Conservation (phyloP, 2,329 filamentous ascomycete species). For the Claviceps maximensis region DNA sequence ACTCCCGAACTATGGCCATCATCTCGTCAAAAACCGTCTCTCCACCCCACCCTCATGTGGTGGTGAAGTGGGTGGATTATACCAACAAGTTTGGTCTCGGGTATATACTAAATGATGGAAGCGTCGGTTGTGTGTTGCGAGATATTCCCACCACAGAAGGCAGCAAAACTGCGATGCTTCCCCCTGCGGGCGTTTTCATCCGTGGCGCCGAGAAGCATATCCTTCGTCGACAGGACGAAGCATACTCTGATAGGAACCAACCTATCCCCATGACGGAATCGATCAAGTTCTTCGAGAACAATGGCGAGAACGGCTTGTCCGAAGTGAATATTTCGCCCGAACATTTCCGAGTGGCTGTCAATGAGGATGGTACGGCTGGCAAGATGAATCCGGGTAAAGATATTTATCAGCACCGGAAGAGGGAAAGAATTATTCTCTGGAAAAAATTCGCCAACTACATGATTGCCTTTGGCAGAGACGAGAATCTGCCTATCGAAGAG, state of each 20-base stretch:
- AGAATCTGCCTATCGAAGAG: slow-evolving; percentile 38
- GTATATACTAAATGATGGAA: slow-evolving; percentile 72
- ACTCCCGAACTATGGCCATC: slow-evolving; percentile 49
- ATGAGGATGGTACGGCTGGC: slow-evolving; percentile 44
- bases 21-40: slow-evolving; percentile 40
- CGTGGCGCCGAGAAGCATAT: slow-evolving; percentile 60
- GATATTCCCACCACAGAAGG: slow-evolving; percentile 41
- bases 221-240: slow-evolving; percentile 42
- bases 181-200: slow-evolving; percentile 59
- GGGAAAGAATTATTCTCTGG: slow-evolving; percentile 54
- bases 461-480: slow-evolving; percentile 61
- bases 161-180: slow-evolving; percentile 38
- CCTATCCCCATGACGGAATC: slow-evolving; percentile 48
- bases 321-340: slow-evolving; percentile 52
- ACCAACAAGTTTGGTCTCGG: slow-evolving; percentile 77
- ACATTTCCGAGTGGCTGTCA: slow-evolving; percentile 42
- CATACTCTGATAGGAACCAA: slow-evolving; percentile 44
- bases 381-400: slow-evolving; percentile 51
- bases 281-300: slow-evolving; percentile 65
- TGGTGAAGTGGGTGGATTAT: slow-evolving; percentile 79
- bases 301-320: slow-evolving; percentile 48
- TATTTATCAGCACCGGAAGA: slow-evolving; percentile 51
- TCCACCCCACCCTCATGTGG: slow-evolving; percentile 46
- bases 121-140: slow-evolving; percentile 56
- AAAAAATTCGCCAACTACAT: slow-evolving; percentile 66